Percentiles rank a stretch among this genome's conserved stretches.
These are phyloP conservation scores for Leucocoprinus leucothites DNA, from an alignment of 768 basidiomycete species.

Conservation along the genomic window DNA sequence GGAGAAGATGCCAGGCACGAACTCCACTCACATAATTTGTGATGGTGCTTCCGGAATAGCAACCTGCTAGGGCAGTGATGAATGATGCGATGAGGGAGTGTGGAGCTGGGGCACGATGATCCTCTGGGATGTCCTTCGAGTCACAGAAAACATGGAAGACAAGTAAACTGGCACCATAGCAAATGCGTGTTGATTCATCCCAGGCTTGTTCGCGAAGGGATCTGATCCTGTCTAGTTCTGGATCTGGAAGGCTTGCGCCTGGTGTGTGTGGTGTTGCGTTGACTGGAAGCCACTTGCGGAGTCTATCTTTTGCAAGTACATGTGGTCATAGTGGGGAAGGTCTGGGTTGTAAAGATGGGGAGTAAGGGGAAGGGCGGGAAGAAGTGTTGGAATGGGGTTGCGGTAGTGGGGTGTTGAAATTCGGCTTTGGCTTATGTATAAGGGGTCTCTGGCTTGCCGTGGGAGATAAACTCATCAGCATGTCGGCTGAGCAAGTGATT, in stretches of 20 bases:
- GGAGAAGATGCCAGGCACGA: conserved; percentile 44
- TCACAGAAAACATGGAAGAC: conserved; percentile 40
- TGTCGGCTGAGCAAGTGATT: too few species aligned
- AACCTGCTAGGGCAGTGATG: conserved; percentile 26
- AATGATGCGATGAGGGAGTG: conserved; percentile 25
- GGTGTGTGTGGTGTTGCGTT: neutral
- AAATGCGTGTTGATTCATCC: conserved; percentile 26
- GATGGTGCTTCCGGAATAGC: conserved; percentile 28
- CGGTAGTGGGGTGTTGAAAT: neutral
- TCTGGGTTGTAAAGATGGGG: conserved; percentile 13
- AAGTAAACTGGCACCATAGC: conserved; percentile 35
- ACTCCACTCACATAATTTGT: conserved; percentile 35
- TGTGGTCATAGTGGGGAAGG: conserved; percentile 22
- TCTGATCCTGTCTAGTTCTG: conserved; percentile 17
- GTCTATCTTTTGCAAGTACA: conserved; percentile 22
- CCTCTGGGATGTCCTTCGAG: conserved; percentile 25
- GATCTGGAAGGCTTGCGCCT: neutral
- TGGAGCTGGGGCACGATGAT: conserved; percentile 23
- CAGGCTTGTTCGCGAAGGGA: conserved; percentile 23
- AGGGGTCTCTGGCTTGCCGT: too few species aligned
- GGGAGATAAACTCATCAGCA: too few species aligned
- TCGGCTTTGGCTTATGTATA: neutral
- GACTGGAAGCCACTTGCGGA: conserved; percentile 23
- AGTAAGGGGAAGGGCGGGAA: conserved; percentile 6
- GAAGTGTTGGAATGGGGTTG: neutral